Conservation (phyloP, 148 eudicot species). For the Dysphania ambrosioides region DNA sequence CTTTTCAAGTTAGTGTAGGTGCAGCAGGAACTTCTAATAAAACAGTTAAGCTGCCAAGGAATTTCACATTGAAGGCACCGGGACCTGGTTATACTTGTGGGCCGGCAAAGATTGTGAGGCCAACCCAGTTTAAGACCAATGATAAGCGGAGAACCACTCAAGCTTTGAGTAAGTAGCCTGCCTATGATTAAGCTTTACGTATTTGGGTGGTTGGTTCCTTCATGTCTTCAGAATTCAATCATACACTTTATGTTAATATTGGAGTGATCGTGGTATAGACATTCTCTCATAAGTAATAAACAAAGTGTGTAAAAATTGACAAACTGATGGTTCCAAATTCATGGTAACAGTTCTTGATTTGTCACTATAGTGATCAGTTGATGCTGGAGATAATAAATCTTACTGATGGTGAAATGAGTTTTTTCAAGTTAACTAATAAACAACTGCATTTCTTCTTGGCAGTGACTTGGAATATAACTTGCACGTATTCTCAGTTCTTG, state of each 20-base stretch:
- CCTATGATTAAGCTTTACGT: not conserved
- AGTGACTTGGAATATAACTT: slow-evolving; percentile 79
- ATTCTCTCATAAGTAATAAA: not conserved
- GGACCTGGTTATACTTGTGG: slow-evolving; percentile 77
- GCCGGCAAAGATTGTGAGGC: slow-evolving; percentile 43
- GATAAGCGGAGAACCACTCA: slow-evolving; percentile 64
- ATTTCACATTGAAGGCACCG: slow-evolving; percentile 57
- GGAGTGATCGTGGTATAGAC: not conserved
- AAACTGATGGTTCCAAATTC: not conserved
- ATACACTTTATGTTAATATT: not conserved
- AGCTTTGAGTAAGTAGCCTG: slow-evolving; percentile 61
- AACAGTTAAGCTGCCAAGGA: slow-evolving; percentile 54
- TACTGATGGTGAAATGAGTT: not conserved
- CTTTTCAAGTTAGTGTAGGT: slow-evolving; percentile 68
- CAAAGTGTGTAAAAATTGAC: not conserved
- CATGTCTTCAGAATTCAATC: not conserved
- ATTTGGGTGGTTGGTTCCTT: slow-evolving; percentile 6
- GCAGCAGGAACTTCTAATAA: slow-evolving; percentile 50
- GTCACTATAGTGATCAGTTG: not conserved
- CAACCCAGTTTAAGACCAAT: slow-evolving; percentile 36
- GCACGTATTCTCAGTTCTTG: slow-evolving; percentile 65
- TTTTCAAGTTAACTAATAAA: not conserved
- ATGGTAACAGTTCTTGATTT: not conserved
- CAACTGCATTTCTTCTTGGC: slow-evolving; percentile 23
- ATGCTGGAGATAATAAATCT: not conserved